Evolutionary conservation across 108 stramenopile genomes (phyloP).

Genomic region (Pseudonitzschia pungens): DNA sequence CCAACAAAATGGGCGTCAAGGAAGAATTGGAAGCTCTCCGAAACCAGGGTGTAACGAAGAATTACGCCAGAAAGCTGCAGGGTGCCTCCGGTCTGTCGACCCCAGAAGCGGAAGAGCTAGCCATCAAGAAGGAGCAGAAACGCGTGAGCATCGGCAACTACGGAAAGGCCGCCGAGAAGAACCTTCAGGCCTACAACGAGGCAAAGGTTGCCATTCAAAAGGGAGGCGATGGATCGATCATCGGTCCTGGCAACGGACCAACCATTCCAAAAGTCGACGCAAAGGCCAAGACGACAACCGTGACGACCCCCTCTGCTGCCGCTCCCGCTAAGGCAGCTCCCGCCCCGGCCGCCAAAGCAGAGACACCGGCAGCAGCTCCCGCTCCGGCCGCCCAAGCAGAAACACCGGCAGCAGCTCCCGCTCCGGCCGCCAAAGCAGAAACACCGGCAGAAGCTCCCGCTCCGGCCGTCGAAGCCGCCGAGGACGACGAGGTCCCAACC

Average conservation of each 20-base stretch:
- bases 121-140: conserved; percentile 21
- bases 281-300: neutral
- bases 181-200: conserved; percentile 15
- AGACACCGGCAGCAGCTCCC: neutral
- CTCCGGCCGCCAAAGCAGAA: neutral
- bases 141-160: conserved; percentile 17
- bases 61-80: conserved; percentile 32
- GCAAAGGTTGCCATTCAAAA: neutral
- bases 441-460: neutral
- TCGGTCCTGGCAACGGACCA: neutral
- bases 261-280: neutral
- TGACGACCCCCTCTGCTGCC: neutral
- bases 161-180: conserved; percentile 31
- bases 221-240: neutral
- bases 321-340: neutral
- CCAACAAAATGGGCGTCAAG: conserved; percentile 1
- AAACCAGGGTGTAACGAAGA: conserved; percentile 27
- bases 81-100: conserved; percentile 36
- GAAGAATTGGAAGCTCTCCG: conserved; percentile 43
- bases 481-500: conserved; percentile 32
- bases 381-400: neutral
- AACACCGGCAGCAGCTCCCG: neutral
- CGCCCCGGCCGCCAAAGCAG: neutral
- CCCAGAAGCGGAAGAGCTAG: conserved; percentile 32
- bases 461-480: conserved; percentile 4